Conservation (phyloP, 257 asterid species). For the Jacaranda copaia region DNA sequence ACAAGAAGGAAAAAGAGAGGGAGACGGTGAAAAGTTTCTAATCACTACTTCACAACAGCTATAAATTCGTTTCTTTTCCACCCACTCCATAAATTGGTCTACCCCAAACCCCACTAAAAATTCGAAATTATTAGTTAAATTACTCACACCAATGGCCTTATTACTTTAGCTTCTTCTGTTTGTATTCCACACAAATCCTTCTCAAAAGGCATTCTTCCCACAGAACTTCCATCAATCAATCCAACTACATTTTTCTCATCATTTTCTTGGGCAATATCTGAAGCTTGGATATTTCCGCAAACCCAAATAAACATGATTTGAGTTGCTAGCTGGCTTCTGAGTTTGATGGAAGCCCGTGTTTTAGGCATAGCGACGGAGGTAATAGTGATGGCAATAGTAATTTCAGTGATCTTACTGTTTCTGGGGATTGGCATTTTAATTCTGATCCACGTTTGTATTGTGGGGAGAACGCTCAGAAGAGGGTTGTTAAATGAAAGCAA, state of each 20-base stretch:
- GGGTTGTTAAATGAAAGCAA: conserved; percentile 23
- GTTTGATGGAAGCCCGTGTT: conserved; percentile 37
- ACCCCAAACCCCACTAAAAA: conserved; percentile 40
- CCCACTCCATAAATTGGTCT: conserved; percentile 58
- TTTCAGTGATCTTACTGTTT: conserved; percentile 56
- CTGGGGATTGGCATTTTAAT: conserved; percentile 56
- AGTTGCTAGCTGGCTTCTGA: no score
- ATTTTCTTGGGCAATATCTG: neutral
- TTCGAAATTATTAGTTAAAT: conserved; percentile 14
- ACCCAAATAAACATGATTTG: neutral
- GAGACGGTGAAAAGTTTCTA: neutral
- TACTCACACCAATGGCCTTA: conserved; percentile 15
- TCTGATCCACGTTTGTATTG: conserved; percentile 67
- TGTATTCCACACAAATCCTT: conserved; percentile 5
- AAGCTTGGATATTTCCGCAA: no score
- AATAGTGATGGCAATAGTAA: conserved; percentile 52
- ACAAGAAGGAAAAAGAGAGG: neutral
- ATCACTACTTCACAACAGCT: conserved; percentile 17
- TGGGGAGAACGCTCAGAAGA: conserved; percentile 55
- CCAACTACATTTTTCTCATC: no score
- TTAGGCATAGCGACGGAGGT: conserved; percentile 42
- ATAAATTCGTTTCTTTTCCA: conserved; percentile 32
- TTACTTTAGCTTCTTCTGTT: conserved; percentile 37
- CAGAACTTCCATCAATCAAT: neutral
- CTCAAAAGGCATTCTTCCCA: conserved; percentile 25